Evolutionary conservation across 1,284 basidiomycete species (phyloP).

Genomic region (Marasmius sp.): DNA sequence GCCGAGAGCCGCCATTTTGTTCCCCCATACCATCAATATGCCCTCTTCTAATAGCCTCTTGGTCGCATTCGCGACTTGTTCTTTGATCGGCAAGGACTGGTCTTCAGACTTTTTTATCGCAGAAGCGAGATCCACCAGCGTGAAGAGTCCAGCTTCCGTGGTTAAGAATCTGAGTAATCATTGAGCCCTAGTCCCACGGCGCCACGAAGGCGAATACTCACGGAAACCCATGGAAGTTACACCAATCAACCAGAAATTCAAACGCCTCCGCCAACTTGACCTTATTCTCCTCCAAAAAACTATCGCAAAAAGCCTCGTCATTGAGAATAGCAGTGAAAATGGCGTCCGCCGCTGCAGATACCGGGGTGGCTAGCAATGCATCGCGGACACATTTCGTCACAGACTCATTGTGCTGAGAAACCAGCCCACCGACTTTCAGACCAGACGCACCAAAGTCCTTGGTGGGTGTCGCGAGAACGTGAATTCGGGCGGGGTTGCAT

Average conservation of each 20-base stretch:
- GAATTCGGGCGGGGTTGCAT: slow-evolving; percentile 11
- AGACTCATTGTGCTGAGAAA: slow-evolving; percentile 11
- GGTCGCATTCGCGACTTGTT: not conserved
- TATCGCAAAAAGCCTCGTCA: slow-evolving; percentile 10
- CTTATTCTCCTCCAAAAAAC: slow-evolving; percentile 15
- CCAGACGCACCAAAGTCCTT: slow-evolving; percentile 19
- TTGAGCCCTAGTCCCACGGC: not conserved
- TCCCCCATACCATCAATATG: slow-evolving; percentile 1
- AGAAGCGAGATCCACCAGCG: slow-evolving; percentile 9
- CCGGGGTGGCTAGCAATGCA: slow-evolving; percentile 7
- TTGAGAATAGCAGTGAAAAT: slow-evolving; percentile 13
- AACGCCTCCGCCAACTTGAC: slow-evolving; percentile 7
- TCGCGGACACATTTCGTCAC: slow-evolving; percentile 4
- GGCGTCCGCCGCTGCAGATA: slow-evolving; percentile 14
- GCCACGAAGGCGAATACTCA: not conserved
- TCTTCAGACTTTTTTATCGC: not conserved
- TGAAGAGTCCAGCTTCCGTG: slow-evolving; percentile 10
- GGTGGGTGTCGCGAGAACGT: slow-evolving; percentile 14
- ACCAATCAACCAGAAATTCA: slow-evolving; percentile 14
- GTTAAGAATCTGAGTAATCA: slow-evolving; percentile 2
- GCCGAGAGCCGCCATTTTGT: not conserved
- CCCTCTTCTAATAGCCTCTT: not conserved
- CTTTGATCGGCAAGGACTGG: not conserved
- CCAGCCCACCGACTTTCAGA: slow-evolving; percentile 12
- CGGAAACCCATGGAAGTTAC: slow-evolving; percentile 14